Evolutionary conservation across 2,329 filamentous ascomycete species (phyloP).

Genomic region (Chlorencoelia australis): DNA sequence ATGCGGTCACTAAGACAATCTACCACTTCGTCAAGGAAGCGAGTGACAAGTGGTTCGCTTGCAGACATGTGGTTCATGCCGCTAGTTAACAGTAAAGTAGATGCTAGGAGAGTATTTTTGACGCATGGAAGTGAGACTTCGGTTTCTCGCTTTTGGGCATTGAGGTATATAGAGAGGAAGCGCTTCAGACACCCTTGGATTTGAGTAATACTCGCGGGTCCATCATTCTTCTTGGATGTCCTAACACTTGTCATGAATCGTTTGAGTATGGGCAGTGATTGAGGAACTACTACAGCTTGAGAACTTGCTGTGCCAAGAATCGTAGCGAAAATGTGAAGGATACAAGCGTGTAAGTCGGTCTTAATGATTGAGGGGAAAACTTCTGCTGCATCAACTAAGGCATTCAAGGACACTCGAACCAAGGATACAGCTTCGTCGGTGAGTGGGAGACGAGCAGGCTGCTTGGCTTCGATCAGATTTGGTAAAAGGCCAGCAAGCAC

Average conservation of each 20-base stretch:
- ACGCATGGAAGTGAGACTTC: slow-evolving; percentile 77
- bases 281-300: slow-evolving; percentile 80
- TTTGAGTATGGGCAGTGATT: slow-evolving; percentile 83
- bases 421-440: slow-evolving; percentile 80
- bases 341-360: slow-evolving; percentile 90
- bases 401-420: slow-evolving; percentile 69
- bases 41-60: slow-evolving; percentile 62
- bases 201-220: slow-evolving; percentile 38
- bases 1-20: slow-evolving; percentile 75
- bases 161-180: slow-evolving; percentile 69
- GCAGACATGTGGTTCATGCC: slow-evolving; percentile 64
- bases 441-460: slow-evolving; percentile 62
- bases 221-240: slow-evolving; percentile 29
- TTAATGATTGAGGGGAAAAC: slow-evolving; percentile 96
- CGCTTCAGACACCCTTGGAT: slow-evolving; percentile 73
- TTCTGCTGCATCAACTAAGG: slow-evolving; percentile 86
- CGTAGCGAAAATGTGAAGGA: slow-evolving; percentile 91
- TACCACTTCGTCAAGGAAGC: slow-evolving; percentile 69
- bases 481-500: slow-evolving; percentile 83
- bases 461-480: slow-evolving; percentile 56
- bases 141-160: slow-evolving; percentile 63
- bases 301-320: slow-evolving; percentile 81
- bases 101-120: slow-evolving; percentile 83
- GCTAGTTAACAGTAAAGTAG: slow-evolving; percentile 80
- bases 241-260: slow-evolving; percentile 76